Conservation (phyloP, 1,284 basidiomycete genomes). For the Pterulicium gracile region DNA sequence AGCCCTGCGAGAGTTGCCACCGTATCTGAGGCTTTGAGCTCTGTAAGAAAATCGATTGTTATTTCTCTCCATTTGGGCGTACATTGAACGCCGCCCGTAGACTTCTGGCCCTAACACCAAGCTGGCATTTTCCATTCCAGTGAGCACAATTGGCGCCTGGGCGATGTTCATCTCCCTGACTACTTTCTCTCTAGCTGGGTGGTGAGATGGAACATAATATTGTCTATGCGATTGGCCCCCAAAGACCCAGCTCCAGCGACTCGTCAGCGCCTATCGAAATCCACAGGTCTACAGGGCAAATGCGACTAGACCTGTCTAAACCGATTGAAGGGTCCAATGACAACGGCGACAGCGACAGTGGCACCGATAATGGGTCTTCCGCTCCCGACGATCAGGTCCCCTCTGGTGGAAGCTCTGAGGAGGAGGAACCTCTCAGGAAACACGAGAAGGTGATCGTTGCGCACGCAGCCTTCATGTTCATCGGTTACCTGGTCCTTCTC, state of each 20-base stretch:
- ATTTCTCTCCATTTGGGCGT: constrained; percentile 1
- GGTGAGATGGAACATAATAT: constrained; percentile 28
- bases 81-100: too few relatives aligned
- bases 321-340: constrained; percentile 15
- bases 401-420: constrained; percentile 10
- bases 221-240: constrained; percentile 38
- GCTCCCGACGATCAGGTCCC: too few relatives aligned
- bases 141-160: constrained; percentile 15
- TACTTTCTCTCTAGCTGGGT: constrained; percentile 15
- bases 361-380: constrained; percentile 7
- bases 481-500: constrained; percentile 49
- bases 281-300: constrained; percentile 28
- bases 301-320: constrained; percentile 31
- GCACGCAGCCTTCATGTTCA: constrained; percentile 39
- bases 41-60: constrained; percentile 19
- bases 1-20: constrained; percentile 39
- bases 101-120: constrained; percentile 23
- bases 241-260: constrained; percentile 27
- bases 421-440: constrained; percentile 20
- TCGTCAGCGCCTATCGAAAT: constrained; percentile 26
- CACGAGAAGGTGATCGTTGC: constrained; percentile 37
- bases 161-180: constrained; percentile 2
- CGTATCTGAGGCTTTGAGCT: constrained; percentile 23
- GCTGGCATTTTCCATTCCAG: constrained; percentile 39
- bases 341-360: constrained; percentile 4